Conservation (phyloP, 2,329 filamentous ascomycete species). For the Aspergillus caelatus region DNA sequence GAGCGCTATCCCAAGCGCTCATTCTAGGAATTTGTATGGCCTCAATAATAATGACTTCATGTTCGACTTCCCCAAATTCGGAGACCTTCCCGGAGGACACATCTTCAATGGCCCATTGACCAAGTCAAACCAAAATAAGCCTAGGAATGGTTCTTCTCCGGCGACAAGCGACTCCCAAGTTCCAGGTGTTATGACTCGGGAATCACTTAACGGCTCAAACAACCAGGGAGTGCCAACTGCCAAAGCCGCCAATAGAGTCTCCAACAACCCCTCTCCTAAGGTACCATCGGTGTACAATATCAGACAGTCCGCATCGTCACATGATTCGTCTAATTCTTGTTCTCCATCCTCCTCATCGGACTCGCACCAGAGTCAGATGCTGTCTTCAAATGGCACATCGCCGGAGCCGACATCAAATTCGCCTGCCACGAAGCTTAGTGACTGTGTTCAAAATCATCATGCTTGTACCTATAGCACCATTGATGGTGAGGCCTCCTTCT, state of each 20-base stretch:
- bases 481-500: constrained; percentile 50
- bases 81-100: constrained; percentile 64
- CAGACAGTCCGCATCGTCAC: constrained; percentile 23
- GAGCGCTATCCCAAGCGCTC: constrained; percentile 48
- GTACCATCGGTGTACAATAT: constrained; percentile 22
- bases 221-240: constrained; percentile 12
- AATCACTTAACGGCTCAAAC: constrained; percentile 20
- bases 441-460: constrained; percentile 25
- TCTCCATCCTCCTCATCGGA: constrained; percentile 54
- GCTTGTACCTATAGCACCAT: constrained; percentile 32
- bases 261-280: constrained; percentile 10
- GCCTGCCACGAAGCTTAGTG: constrained; percentile 42
- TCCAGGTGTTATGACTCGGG: constrained; percentile 35
- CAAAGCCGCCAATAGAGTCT: constrained; percentile 15
- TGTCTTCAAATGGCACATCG: constrained; percentile 54
- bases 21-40: constrained; percentile 55
- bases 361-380: constrained; percentile 45
- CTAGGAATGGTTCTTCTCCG: constrained; percentile 34
- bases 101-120: constrained; percentile 52
- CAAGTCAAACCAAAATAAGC: constrained; percentile 31
- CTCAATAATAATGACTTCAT: constrained; percentile 80
- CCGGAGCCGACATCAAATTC: constrained; percentile 50
- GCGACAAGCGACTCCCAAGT: constrained; percentile 24
- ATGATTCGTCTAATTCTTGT: constrained; percentile 45
- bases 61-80: constrained; percentile 96